Evolutionary conservation across 1,139 yeast genomes (phyloP), one percentile per base, ranked within the genome.

Genomic region (Yamadazyma triangularis): DNA sequence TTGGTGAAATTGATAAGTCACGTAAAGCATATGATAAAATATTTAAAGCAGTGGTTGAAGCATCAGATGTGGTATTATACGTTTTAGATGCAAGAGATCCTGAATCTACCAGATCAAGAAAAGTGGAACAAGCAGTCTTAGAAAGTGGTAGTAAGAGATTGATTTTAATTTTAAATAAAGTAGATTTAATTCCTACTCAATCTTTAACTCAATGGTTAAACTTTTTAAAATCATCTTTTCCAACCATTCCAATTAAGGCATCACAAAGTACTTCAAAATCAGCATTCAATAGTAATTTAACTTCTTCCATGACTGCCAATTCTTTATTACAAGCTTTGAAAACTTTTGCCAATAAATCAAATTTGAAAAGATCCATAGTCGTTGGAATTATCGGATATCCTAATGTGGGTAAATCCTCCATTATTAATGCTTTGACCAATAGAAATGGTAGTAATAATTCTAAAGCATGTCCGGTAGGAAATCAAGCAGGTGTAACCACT

Each of bases 361-460:
- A 88, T 53, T 72, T 89, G 48, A 89, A 89, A 57, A 77, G 98
- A 56, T 79, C 95, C n/a, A 80, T 89, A 35, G 75, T 87, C 24
- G 97, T 88, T 28, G 98, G 99, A 51, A 95, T 91, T 28, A 85
- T 93, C 48, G 97, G 97, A 19, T 89, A 88, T 56, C 97, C 97
- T 28, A 91, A 91, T 40, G 74, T 68, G 21, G 98, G 98, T 46
- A 91, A 91, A 56, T 88, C 96, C 0, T 88, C 96, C 10, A 84
- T 93, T 34, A 91, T 91, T 51, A 91, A 91, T 55, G 86, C 95
- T 4, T 70, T 91, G 41, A 80, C 94, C 8, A 73, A 85, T 33
- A 80, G 95, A 60, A 93, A 86, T 51, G 88, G 91, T 31, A 63
- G 67, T 42, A 52, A 53, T 36, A 13, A 27, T 12, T 65, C 77